Evolutionary conservation across 2,329 filamentous ascomycete genomes (phyloP).

Genomic region (Trichoderma sp.): DNA sequence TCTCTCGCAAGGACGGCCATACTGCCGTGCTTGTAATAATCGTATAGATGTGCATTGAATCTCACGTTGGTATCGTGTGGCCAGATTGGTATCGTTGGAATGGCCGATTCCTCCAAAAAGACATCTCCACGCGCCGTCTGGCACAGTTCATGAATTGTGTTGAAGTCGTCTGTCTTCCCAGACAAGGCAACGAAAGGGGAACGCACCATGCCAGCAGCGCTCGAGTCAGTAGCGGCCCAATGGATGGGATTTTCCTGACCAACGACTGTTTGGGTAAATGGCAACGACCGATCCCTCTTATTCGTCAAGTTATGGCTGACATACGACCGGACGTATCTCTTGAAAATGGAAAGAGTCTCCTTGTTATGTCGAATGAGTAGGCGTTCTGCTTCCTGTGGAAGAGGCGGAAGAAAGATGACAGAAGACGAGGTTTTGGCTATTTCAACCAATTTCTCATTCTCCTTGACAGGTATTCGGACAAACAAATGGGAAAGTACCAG

Average conservation of each 20-base stretch:
- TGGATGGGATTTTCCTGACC: constrained; percentile 1
- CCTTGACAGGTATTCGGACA: constrained; percentile 50
- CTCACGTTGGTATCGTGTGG: constrained; percentile 52
- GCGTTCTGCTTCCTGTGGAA: constrained; percentile 56
- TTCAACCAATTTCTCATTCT: constrained; percentile 43
- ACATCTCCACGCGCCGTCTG: constrained; percentile 62
- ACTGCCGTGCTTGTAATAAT: constrained; percentile 75
- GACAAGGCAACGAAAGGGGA: constrained; percentile 72
- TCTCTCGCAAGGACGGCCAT: constrained; percentile 56
- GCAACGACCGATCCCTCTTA: constrained; percentile 52
- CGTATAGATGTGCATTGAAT: constrained; percentile 67
- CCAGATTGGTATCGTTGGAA: constrained; percentile 65
- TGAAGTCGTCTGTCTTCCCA: constrained; percentile 62
- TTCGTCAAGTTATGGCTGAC: constrained; percentile 59
- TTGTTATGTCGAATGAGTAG: constrained; percentile 62
- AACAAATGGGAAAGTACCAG: constrained; percentile 71
- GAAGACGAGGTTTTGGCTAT: constrained; percentile 58
- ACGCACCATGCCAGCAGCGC: constrained; percentile 46
- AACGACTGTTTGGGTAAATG: constrained; percentile 45
- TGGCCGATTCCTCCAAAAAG: constrained; percentile 70
- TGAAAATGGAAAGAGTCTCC: constrained; percentile 64
- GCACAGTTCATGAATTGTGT: constrained; percentile 65
- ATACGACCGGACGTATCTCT: constrained; percentile 66
- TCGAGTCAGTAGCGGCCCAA: neutral
- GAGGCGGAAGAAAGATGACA: constrained; percentile 59